A percentile compares a stretch with the other conserved stretches of the same genome.
Evolutionary conservation across 2,329 filamentous ascomycete species (phyloP).

Genomic region (Aphanoascus verrucosus): DNA sequence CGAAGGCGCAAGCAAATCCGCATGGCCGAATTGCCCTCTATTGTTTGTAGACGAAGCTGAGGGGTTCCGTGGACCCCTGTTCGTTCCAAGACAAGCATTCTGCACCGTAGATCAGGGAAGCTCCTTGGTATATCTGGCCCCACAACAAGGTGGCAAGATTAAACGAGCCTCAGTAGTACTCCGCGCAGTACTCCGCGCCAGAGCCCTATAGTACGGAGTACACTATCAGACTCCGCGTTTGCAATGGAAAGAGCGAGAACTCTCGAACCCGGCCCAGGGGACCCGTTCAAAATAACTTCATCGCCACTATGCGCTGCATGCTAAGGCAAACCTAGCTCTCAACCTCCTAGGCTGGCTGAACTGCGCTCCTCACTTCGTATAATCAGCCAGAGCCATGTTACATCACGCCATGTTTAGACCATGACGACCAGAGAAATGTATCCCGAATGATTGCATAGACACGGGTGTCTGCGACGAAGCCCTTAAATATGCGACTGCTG

Average conservation of each 20-base stretch:
- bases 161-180: background rate
- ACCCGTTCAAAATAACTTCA: background rate
- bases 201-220: background rate
- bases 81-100: constrained; percentile 5
- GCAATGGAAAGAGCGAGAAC: background rate
- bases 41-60: background rate
- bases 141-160: background rate
- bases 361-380: background rate
- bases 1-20: too few species aligned
- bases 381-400: background rate
- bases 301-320: background rate
- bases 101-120: constrained; percentile 10
- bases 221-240: background rate
- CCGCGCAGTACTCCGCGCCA: background rate
- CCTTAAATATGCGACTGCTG: background rate
- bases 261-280: background rate
- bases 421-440: background rate
- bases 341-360: background rate
- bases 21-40: background rate
- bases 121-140: constrained; percentile 1
- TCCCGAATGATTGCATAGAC: background rate
- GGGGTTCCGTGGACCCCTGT: background rate
- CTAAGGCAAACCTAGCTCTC: background rate
- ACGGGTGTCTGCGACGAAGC: background rate
- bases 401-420: background rate